Base-by-base conservation (phyloP, 2,329 filamentous ascomycete genomes). In the Stachybotrys echinatus region DNA sequence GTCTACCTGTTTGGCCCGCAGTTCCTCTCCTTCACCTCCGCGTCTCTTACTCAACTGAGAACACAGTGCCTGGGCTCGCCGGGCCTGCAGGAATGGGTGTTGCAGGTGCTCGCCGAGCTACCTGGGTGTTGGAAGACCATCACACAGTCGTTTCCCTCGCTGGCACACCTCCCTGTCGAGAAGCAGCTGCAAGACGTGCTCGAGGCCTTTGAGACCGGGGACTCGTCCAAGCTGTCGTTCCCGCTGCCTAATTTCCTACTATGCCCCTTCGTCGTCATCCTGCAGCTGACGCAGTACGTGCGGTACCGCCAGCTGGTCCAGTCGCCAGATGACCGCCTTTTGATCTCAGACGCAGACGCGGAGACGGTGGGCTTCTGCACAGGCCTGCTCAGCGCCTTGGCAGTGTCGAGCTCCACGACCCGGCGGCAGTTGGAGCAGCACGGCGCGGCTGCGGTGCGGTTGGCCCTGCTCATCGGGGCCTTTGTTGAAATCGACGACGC, bases 401-500 rank as follows among this genome's bases (percentile, higher is more conserved):
- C 69, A 0, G 65, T 71, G 1, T 59, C 70, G 0, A 58, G 62
- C 51, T 56, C 66, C 17, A 8, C 40, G 2, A 64, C 56, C 23
- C 42, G 45, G 1, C 37, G 49, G 0, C 58, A 71, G 1, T 56
- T 75, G n/a, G 45, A 61, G 23, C 50, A 56, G 7, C 63, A 71
- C 51, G 70, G 66, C 1, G 62, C 68, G 3, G 61, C 57, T 0
- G 71, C 71, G 0, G 44, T 75, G 3, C 62, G 70, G 0, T 50
- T 76, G 2, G 70, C 60, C 0, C 61, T 71, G 60, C 54, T 70
- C 2, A 61, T 70, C 21, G 72, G 68, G 1, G 63, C 59, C 1
- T 23, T 71, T 3, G 65, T 71, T 0, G 72, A 71, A 53, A 60
- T 59, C 5, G 50, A 65, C 12, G 65, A 72, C n/a, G 53, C 34